These are phyloP conservation scores for Logfia minima DNA, from an alignment of 129 eudicot species.

Conservation along the genomic window DNA sequence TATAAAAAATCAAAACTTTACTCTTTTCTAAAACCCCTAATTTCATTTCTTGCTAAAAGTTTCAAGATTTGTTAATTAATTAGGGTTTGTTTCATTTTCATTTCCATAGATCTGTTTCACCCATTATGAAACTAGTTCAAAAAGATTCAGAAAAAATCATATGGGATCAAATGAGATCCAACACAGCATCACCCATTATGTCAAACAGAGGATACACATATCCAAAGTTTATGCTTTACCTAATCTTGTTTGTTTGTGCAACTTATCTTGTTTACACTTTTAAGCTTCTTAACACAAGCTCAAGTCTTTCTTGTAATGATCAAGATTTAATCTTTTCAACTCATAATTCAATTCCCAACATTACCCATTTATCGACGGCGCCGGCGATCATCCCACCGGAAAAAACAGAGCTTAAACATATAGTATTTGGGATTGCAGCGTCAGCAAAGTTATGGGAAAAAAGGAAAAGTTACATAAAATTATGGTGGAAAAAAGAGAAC, in stretches of 20 bases:
- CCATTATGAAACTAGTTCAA: conserved; percentile 47
- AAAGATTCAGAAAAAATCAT: conserved; percentile 53
- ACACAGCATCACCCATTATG: conserved; percentile 22
- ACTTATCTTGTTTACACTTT: conserved; percentile 73
- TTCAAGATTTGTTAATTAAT: conserved; percentile 17
- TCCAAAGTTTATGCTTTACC: conserved; percentile 65
- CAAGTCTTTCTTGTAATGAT: conserved; percentile 24
- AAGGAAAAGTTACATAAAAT: conserved; percentile 69
- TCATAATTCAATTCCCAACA: conserved; percentile 25
- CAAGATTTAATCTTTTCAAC: conserved; percentile 32
- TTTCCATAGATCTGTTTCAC: conserved; percentile 27
- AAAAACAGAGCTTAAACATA: conserved; percentile 60
- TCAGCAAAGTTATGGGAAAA: conserved; percentile 80
- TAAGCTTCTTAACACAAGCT: conserved; percentile 49
- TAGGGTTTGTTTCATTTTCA: not conserved
- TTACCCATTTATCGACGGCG: not conserved
- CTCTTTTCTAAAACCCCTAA: conserved; percentile 24
- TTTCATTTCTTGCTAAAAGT: conserved; percentile 16
- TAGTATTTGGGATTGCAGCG: conserved; percentile 90
- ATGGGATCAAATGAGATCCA: conserved; percentile 42
- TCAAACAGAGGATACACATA: conserved; percentile 42
- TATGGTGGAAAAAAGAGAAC: conserved; percentile 72
- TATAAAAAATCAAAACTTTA: not conserved
- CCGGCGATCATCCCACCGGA: conserved; percentile 3
- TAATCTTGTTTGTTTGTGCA: conserved; percentile 58